Conservation (phyloP, 345 rosid genomes). For the Pistacia integerrima region DNA sequence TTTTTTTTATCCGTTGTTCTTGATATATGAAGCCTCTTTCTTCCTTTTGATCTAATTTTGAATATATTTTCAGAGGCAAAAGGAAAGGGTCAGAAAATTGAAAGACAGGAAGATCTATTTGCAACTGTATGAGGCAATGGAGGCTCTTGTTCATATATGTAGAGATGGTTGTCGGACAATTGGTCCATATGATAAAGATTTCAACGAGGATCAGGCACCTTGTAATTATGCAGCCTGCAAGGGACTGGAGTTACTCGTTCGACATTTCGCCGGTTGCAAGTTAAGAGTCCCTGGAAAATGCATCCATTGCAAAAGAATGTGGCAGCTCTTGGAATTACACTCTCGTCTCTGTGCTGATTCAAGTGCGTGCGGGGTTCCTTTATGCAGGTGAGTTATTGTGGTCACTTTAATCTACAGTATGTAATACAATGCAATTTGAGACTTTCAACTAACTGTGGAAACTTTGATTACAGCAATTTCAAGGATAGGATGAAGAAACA, state of each 20-base stretch:
- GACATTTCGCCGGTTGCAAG: conserved; percentile 83
- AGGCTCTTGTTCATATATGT: conserved; percentile 91
- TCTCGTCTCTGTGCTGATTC: conserved; percentile 76
- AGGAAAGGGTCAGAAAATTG: conserved; percentile 49
- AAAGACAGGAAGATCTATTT: conserved; percentile 68
- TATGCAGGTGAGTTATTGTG: conserved; percentile 57
- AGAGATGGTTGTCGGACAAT: conserved; percentile 89
- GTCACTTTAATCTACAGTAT: not conserved
- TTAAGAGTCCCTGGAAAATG: conserved; percentile 82
- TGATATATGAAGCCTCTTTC: not conserved
- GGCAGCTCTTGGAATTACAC: conserved; percentile 88
- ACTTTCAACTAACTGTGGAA: conserved; percentile 3
- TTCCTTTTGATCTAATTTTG: not conserved
- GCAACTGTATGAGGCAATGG: conserved; percentile 86
- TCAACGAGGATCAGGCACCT: conserved; percentile 46
- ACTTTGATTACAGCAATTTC: conserved; percentile 51
- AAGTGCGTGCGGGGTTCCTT: conserved; percentile 67
- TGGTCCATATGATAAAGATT: conserved; percentile 80
- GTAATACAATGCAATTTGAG: not conserved
- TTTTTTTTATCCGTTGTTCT: no score
- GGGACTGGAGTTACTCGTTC: conserved; percentile 71
- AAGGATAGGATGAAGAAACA: conserved; percentile 66
- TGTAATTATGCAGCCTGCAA: conserved; percentile 77
- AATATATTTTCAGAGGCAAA: conserved; percentile 41
- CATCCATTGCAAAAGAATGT: conserved; percentile 88